Base-by-base conservation (phyloP, 768 basidiomycete genomes). In the Tricholoma saponaceum region DNA sequence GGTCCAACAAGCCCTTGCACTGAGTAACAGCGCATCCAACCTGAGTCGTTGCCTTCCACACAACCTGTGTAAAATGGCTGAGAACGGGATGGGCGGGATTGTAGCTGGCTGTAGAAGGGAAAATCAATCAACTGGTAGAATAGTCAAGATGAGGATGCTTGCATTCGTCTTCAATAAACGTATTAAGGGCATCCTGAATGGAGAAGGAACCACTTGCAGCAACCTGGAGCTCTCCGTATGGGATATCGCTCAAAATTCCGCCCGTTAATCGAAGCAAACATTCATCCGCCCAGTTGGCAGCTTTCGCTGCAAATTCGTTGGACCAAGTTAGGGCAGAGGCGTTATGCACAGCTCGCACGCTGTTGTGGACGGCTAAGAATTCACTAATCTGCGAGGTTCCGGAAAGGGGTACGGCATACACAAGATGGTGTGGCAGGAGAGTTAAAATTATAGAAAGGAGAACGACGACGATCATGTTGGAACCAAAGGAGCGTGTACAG, bases 21-120 rank as follows among this genome's bases (percentile, higher is more conserved):
- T 64, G 65, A 22, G 81, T 74, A 30, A 74, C 68, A 20, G 80
- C 82, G 61, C 85, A 88, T 12, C 86, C 85, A 57, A 87, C 66
- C 53, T 79, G 61, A 4, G 79, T 82, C 20, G 85, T 84, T 10
- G 74, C 71, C 60, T 83, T 82, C 84, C 86, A 88, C n/a, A 87
- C 76, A 49, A 87, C 79, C 62, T 87, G 85, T 9, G 84, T 85
- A 59, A 79, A 86, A 64, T 81, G 83, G 58, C 74, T 82, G 64
- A 72, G 83, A 8, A 71, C 72, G 6, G 82, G 83, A 47, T 79
- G 67, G 7, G 56, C 60, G 7, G 80, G 75, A 67, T 83, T 67
- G 64, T 79, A 80, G 52, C 69, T 59, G 28, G 60, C 79, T 80
- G 54, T 9, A 58, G 47, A 51, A 46, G 54, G 50, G 51, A 35